These are phyloP conservation scores for Scheffersomyces ergatensis DNA, from an alignment of 805 yeast species.

Conservation along the genomic window DNA sequence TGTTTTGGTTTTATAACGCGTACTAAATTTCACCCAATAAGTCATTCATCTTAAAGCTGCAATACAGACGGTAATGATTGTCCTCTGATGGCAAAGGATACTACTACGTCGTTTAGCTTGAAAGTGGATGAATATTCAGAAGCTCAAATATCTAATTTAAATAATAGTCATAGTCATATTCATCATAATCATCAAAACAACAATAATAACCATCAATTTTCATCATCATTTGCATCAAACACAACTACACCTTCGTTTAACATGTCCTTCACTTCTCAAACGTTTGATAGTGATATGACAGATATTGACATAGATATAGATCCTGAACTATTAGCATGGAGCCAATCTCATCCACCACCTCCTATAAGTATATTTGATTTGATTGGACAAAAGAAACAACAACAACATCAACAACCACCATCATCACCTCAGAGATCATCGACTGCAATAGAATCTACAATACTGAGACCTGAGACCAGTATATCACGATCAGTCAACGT, in stretches of 20 bases:
- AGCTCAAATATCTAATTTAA: too few species aligned
- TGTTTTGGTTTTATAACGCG: too few species aligned
- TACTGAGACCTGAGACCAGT: too few species aligned
- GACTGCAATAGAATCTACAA: not conserved
- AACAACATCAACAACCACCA: not conserved
- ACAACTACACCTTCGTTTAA: not conserved
- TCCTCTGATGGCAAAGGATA: too few species aligned
- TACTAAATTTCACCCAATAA: too few species aligned
- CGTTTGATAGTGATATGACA: slow-evolving; percentile 9
- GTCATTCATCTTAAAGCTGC: too few species aligned
- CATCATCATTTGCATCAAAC: not conserved
- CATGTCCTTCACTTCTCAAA: not conserved
- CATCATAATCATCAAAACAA: not conserved
- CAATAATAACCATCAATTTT: not conserved
- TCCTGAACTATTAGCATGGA: not conserved
- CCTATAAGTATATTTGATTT: not conserved
- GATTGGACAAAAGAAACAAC: too few species aligned
- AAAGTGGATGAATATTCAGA: too few species aligned
- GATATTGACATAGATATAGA: slow-evolving; percentile 8
- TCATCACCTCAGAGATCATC: not conserved
- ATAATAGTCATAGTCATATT: too few species aligned
- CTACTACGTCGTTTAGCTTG: too few species aligned
- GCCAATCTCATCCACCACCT: not conserved
- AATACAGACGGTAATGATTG: too few species aligned
- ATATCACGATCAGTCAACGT: not conserved